A percentile compares a stretch with the other conserved stretches of the same genome.
Evolutionary conservation across 805 yeast species (phyloP).

Genomic region (Sporopachydermia quercuum): DNA sequence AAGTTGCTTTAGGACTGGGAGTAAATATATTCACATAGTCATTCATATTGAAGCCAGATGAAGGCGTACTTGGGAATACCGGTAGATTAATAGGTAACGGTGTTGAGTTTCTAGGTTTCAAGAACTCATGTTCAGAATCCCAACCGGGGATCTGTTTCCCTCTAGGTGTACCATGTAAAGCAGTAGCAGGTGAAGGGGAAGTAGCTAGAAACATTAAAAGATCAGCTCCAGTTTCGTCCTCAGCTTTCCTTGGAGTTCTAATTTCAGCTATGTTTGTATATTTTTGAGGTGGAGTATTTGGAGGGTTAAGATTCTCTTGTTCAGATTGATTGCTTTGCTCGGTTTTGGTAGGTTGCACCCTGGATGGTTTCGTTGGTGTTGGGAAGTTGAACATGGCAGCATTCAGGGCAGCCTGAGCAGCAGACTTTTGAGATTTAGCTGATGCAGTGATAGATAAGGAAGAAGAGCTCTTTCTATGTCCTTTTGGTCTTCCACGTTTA

Average conservation of each 20-base stretch:
- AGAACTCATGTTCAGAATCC: constrained; percentile 3
- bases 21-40: constrained; percentile 72
- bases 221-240: constrained; percentile 60
- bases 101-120: constrained; percentile 2
- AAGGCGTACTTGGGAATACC: constrained; percentile 19
- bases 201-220: constrained; percentile 69
- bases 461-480: background rate
- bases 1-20: constrained; percentile 22
- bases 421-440: constrained; percentile 1
- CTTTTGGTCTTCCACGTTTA: background rate
- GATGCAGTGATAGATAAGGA: background rate
- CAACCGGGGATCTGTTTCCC: constrained; percentile 11
- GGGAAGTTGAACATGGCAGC: constrained; percentile 11
- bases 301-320: constrained; percentile 9
- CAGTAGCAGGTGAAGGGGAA: constrained; percentile 54
- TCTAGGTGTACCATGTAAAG: constrained; percentile 6
- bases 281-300: constrained; percentile 15
- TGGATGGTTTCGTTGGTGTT: background rate
- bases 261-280: background rate
- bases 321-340: constrained; percentile 10
- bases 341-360: background rate
- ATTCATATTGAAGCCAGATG: constrained; percentile 51
- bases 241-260: background rate
- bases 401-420: constrained; percentile 4
- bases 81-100: constrained; percentile 6